Conservation (phyloP, 2,329 filamentous ascomycete genomes). For the Talaromyces sp. region DNA sequence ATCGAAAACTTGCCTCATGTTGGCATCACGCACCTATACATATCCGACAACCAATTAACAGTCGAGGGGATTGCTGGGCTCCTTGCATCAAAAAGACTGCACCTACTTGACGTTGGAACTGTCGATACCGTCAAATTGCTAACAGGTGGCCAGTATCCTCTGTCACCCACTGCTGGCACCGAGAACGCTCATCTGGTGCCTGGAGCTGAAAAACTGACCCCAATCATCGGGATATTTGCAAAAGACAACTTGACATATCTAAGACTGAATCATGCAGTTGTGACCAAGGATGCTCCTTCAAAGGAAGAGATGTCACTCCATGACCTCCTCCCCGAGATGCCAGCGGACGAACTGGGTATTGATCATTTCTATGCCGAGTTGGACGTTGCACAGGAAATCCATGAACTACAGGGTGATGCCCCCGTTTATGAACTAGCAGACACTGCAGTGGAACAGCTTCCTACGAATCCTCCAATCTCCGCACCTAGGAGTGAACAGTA, state of each 20-base stretch:
- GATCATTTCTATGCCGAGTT: slow-evolving; percentile 21
- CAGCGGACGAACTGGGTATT: slow-evolving; percentile 23
- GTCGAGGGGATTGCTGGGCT: slow-evolving; percentile 52
- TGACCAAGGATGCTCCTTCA: slow-evolving; percentile 42
- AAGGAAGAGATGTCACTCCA: slow-evolving; percentile 24
- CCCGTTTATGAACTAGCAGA: slow-evolving; percentile 36
- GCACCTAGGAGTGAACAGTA: slow-evolving; percentile 8
- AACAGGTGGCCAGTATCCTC: slow-evolving; percentile 11
- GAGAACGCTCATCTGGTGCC: slow-evolving; percentile 25
- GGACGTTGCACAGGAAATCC: slow-evolving; percentile 23
- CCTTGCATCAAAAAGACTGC: slow-evolving; percentile 46
- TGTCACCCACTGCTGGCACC: slow-evolving; percentile 9
- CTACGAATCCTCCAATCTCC: background rate
- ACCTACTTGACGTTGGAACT: slow-evolving; percentile 53
- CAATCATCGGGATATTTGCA: slow-evolving; percentile 44
- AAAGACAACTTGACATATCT: slow-evolving; percentile 49
- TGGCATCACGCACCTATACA: slow-evolving; percentile 57
- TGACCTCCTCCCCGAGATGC: slow-evolving; percentile 28
- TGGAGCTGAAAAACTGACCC: slow-evolving; percentile 51
- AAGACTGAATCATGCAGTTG: slow-evolving; percentile 50
- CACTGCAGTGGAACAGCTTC: slow-evolving; percentile 19
- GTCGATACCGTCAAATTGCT: slow-evolving; percentile 33
- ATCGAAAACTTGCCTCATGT: slow-evolving; percentile 51
- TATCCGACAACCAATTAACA: slow-evolving; percentile 52
- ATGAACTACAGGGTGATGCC: slow-evolving; percentile 30